phyloP scores from a whole-genome alignment of 164 flowering plant species.

The Cinnamomum chago region DNA sequence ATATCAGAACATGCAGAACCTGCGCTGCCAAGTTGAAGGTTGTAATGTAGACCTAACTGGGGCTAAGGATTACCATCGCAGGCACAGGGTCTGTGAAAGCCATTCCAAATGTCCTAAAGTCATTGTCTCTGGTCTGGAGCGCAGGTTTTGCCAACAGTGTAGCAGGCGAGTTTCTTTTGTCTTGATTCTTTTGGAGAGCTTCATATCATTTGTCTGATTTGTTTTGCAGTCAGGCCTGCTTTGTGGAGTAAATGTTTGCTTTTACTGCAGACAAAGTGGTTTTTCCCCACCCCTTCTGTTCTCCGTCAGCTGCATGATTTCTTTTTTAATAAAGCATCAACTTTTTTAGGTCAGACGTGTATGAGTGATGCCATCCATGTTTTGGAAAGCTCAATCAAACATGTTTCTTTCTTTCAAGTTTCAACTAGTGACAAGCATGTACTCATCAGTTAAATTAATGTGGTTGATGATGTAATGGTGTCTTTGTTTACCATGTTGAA shows the following conservation, averaged over 20 bases:
- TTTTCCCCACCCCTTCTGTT: no score
- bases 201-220: no score
- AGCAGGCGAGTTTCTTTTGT: slow-evolving; percentile 55
- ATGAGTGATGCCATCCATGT: no score
- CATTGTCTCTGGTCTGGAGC: slow-evolving; percentile 58
- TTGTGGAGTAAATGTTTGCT: no score
- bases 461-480: slow-evolving; percentile 5
- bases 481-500: slow-evolving; percentile 22
- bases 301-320: no score
- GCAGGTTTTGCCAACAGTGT: slow-evolving; percentile 92
- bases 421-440: background rate
- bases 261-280: no score
- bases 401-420: background rate
- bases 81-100: slow-evolving; percentile 70
- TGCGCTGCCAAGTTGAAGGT: slow-evolving; percentile 72
- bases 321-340: no score
- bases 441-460: background rate
- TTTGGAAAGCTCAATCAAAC: no score
- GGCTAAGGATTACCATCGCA: slow-evolving; percentile 79
- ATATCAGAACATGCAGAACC: slow-evolving; percentile 10
- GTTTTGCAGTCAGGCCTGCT: no score
- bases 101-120: slow-evolving; percentile 78
- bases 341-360: no score
- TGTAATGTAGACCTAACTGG: slow-evolving; percentile 71
- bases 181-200: no score